Evolutionary conservation across 163 green algal species (phyloP).

Genomic region (Coccomyxa subellipsoidea): DNA sequence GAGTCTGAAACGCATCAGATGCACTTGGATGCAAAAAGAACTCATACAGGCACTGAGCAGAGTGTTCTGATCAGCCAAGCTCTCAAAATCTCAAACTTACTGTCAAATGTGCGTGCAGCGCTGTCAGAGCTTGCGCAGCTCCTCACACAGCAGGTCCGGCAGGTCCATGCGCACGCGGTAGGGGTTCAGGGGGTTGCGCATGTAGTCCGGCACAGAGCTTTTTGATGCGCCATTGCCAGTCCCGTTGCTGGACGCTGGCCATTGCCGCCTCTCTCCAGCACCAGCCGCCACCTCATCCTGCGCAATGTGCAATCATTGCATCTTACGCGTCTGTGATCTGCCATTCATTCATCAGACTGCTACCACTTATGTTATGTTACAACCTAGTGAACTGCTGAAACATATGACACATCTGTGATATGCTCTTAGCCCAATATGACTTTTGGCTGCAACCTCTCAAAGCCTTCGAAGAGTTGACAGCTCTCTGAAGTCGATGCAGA

Average conservation of each 20-base stretch:
- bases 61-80: too few relatives aligned
- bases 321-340: not conserved
- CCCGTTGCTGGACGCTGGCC: not conserved
- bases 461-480: too few relatives aligned
- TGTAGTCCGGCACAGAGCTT: conserved; percentile 4
- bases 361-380: not conserved
- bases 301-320: not conserved
- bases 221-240: not conserved
- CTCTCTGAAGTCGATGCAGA: too few relatives aligned
- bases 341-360: not conserved
- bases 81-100: too few relatives aligned
- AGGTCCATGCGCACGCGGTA: conserved; percentile 46
- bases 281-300: not conserved
- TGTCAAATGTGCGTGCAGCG: not conserved
- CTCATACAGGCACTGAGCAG: too few relatives aligned
- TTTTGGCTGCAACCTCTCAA: too few relatives aligned
- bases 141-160: conserved; percentile 22
- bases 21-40: too few relatives aligned
- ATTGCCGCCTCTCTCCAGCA: not conserved
- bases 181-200: conserved; percentile 40
- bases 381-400: not conserved
- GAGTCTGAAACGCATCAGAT: too few relatives aligned
- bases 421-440: too few relatives aligned
- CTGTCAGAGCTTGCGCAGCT: not conserved
- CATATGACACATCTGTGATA: not conserved